Conservation (phyloP, 1,284 basidiomycete genomes). For the Cutaneotrichosporon sp. region DNA sequence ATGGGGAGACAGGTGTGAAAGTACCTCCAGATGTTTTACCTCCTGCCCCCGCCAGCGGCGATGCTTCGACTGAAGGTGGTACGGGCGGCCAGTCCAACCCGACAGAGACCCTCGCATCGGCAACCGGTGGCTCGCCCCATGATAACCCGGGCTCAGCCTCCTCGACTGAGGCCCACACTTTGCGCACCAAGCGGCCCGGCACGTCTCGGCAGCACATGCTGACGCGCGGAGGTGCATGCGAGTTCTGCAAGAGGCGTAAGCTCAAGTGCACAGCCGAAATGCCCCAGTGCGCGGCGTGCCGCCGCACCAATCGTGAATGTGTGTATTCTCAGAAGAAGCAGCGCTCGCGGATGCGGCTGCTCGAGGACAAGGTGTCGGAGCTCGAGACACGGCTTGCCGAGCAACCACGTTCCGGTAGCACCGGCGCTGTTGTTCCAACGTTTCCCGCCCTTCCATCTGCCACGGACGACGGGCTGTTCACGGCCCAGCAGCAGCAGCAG, state of each 20-base stretch:
- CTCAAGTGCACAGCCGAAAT: conserved; percentile 44
- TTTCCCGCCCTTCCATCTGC: no score
- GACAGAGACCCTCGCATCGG: no score
- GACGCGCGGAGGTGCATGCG: conserved; percentile 45
- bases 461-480: background rate
- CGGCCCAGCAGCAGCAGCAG: background rate
- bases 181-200: conserved; percentile 32
- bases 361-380: conserved; percentile 44
- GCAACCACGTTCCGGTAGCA: background rate
- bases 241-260: conserved; percentile 49
- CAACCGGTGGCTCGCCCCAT: background rate
- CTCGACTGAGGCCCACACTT: no score
- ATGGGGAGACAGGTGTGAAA: no score
- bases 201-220: conserved; percentile 43
- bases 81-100: no score
- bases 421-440: no score
- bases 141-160: background rate
- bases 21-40: no score
- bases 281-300: conserved; percentile 40
- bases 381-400: conserved; percentile 30
- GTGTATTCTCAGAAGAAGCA: conserved; percentile 47
- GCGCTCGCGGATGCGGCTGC: conserved; percentile 35
- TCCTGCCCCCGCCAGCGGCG: background rate
- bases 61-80: no score
- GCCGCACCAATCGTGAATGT: conserved; percentile 36